Percentiles rank a stretch among this genome's conserved stretches.
phyloP scores from a whole-genome alignment of 2,329 filamentous ascomycete genomes.

The Ophiostoma australiae region DNA sequence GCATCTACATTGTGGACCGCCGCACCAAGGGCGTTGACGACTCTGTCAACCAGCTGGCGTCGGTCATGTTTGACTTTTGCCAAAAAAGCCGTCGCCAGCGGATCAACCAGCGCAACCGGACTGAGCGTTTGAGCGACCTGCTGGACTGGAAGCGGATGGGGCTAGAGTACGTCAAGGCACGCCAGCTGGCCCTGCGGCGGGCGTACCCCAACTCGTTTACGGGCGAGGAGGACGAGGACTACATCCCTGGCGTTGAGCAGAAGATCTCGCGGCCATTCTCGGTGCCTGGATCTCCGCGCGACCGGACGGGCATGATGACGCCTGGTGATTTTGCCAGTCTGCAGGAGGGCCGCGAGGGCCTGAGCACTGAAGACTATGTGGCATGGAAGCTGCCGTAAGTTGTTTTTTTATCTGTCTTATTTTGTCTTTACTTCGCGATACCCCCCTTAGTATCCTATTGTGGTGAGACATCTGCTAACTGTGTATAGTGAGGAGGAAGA shows the following conservation, averaged over 20 bases:
- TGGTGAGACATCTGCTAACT: conserved; percentile 32
- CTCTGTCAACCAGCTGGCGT: conserved; percentile 89
- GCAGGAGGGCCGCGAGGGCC: conserved; percentile 86
- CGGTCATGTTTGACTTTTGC: conserved; percentile 91
- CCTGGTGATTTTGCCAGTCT: conserved; percentile 95
- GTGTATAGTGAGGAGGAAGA: conserved; percentile 80
- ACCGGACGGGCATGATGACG: conserved; percentile 96
- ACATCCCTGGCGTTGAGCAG: conserved; percentile 85
- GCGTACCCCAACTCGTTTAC: conserved; percentile 86
- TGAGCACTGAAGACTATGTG: conserved; percentile 96
- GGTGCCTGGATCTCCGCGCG: conserved; percentile 85
- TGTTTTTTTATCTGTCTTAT: not conserved
- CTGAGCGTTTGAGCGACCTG: conserved; percentile 87
- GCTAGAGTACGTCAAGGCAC: conserved; percentile 97
- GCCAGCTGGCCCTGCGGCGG: conserved; percentile 83
- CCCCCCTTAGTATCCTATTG: not conserved
- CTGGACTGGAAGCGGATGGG: conserved; percentile 99
- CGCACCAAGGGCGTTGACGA: conserved; percentile 94
- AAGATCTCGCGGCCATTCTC: conserved; percentile 95
- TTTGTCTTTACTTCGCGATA: not conserved
- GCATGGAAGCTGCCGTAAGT: conserved; percentile 98
- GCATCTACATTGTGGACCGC: conserved; percentile 97
- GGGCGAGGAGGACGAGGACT: conserved; percentile 76
- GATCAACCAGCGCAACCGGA: conserved; percentile 97
- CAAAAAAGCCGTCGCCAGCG: conserved; percentile 91